phyloP scores from a whole-genome alignment of 345 rosid genomes.

The Salix caprea region DNA sequence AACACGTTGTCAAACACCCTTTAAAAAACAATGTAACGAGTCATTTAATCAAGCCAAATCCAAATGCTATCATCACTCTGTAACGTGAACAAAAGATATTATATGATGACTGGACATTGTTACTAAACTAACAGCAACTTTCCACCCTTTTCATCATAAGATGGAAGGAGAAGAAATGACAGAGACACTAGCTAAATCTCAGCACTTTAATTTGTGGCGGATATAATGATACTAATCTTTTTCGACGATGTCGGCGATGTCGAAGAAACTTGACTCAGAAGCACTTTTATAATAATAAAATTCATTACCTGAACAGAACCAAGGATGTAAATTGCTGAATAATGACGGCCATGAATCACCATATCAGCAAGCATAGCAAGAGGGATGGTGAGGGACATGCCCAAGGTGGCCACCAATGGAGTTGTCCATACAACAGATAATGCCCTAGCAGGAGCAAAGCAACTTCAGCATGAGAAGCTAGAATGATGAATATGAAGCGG shows the following conservation, averaged over 20 bases:
- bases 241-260: background rate
- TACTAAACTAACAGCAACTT: background rate
- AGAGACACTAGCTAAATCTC: background rate
- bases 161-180: background rate
- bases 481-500: background rate
- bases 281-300: background rate
- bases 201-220: background rate
- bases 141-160: background rate
- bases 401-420: constrained; percentile 75
- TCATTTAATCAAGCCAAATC: background rate
- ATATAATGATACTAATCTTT: background rate
- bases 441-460: constrained; percentile 43
- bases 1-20: no score
- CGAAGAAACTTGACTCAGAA: background rate
- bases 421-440: constrained; percentile 83
- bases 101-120: background rate
- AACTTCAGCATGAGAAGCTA: background rate
- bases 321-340: constrained; percentile 70
- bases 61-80: background rate
- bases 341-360: constrained; percentile 75
- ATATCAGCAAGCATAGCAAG: constrained; percentile 86
- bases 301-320: constrained; percentile 68
- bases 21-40: background rate
- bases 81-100: background rate
- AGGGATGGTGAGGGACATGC: constrained; percentile 84